Base-by-base conservation (phyloP, 805 yeast species). In the Hanseniaspora mollemarum region DNA sequence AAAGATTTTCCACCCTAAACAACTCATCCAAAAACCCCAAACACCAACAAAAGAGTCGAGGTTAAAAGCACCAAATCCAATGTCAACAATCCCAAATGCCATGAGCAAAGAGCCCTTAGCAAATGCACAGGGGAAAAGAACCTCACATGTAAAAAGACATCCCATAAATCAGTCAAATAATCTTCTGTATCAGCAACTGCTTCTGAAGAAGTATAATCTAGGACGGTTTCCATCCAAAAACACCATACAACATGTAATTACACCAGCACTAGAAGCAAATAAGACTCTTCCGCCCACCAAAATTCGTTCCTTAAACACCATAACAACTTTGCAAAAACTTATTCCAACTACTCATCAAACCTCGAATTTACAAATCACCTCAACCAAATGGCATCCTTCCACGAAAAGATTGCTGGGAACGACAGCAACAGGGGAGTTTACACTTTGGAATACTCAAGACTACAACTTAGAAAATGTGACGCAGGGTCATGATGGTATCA, bases 401-500 rank as follows among this genome's bases (percentile, higher is more conserved):
- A 31, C 38, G 3, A 48, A 48, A 21, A 32, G 43, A n/a, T 70
- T 92, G 46, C 71, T 92, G 25, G 95, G 94, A 5, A 94, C 95
- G 0, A 78, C 90, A 26, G 87, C 84, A 67, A 78, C 86, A 52
- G 99, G 99, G 38, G 99, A 92, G 63, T 88, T 92, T 66, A 88
- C 97, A 12, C 70, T 92, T 42, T 92, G 97, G 97, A 87, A 88
- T 64, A 96, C 97, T 10, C 77, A 84, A 72, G 82, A 95, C 9
- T 92, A 90, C 67, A 87, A 86, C 62, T 87, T 92, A 62, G 99
- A 92, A 64, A 86, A 95, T 50, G 87, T 92, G 56, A 92, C 88
- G 94, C 98, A 92, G 70, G 97, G 97, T 1, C 99, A 92, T 66
- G 99, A 92, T 63, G 73, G 83, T 54, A 87, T 96, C 0, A 83